Evolutionary conservation across 2,329 filamentous ascomycete species (phyloP).

Genomic region (Trichoderma breve): DNA sequence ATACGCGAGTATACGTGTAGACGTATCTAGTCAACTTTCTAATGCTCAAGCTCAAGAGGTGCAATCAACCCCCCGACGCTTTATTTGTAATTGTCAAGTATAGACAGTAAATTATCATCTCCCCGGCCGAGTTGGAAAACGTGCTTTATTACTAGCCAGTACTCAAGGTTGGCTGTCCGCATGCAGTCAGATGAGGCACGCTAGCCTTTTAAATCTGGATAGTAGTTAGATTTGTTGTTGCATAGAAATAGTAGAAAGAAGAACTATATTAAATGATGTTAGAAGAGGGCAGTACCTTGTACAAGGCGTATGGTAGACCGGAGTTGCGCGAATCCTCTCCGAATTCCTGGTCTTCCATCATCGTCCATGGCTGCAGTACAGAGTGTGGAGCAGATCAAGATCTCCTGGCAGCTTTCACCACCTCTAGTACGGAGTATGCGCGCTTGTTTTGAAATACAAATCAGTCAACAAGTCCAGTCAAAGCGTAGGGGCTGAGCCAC

Average conservation of each 20-base stretch:
- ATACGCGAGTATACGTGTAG: not conserved
- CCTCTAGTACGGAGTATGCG: not conserved
- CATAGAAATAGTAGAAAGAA: not conserved
- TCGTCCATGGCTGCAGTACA: not conserved
- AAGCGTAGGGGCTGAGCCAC: not conserved
- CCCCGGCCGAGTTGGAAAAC: not conserved
- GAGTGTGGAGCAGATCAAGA: not conserved
- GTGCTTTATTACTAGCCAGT: not conserved
- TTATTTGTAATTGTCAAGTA: not conserved
- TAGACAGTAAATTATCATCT: not conserved
- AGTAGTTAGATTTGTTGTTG: not conserved
- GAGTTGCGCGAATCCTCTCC: not conserved
- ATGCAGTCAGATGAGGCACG: not conserved
- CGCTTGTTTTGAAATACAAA: not conserved
- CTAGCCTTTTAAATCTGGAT: not conserved
- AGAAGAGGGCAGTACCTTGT: not conserved
- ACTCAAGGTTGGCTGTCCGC: not conserved
- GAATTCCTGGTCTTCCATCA: not conserved
- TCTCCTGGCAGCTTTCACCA: not conserved
- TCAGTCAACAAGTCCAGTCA: not conserved
- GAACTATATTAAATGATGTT: not conserved
- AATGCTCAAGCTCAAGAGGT: not conserved
- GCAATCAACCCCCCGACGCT: not conserved
- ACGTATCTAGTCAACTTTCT: not conserved
- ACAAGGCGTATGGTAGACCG: not conserved